Percentiles rank a stretch among this genome's conserved stretches.
Conservation (phyloP, 805 yeast genomes). For the Monosporozyma solicola region DNA sequence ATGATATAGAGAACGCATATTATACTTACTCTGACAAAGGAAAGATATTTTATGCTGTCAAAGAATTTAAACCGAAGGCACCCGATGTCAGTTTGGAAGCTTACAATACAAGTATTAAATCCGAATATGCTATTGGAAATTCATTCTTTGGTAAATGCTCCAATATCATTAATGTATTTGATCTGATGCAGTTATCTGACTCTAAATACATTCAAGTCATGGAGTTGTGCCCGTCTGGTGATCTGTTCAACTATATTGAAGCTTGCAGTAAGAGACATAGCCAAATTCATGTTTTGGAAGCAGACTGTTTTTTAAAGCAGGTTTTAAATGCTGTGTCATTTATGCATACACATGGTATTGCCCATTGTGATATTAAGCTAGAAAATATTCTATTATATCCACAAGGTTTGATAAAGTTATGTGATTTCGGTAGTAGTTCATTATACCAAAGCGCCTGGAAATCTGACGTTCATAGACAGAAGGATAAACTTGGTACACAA, state of each 20-base stretch:
- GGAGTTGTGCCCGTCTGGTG: conserved; percentile 90
- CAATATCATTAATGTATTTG: conserved; percentile 71
- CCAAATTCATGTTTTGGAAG: conserved; percentile 48
- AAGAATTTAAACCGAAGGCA: conserved; percentile 77
- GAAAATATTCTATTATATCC: conserved; percentile 71
- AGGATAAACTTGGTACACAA: conserved; percentile 80
- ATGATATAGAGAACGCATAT: not conserved
- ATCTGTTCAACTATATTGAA: conserved; percentile 49
- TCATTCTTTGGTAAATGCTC: conserved; percentile 39
- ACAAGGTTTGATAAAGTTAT: conserved; percentile 56
- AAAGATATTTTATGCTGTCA: conserved; percentile 70
- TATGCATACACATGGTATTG: conserved; percentile 86
- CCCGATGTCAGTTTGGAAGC: conserved; percentile 79
- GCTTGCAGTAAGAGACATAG: conserved; percentile 39
- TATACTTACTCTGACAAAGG: not conserved
- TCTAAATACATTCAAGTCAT: conserved; percentile 78
- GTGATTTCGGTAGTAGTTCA: conserved; percentile 88
- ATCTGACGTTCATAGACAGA: conserved; percentile 51
- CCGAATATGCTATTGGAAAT: conserved; percentile 82
- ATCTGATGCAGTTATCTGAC: conserved; percentile 56
- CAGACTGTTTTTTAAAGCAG: conserved; percentile 88
- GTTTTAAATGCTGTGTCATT: conserved; percentile 71
- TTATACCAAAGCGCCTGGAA: conserved; percentile 92
- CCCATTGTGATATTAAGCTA: conserved; percentile 88
- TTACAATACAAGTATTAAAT: conserved; percentile 76